phyloP scores from a whole-genome alignment of 2,329 filamentous ascomycete species.

The Talaromyces pinophilus region DNA sequence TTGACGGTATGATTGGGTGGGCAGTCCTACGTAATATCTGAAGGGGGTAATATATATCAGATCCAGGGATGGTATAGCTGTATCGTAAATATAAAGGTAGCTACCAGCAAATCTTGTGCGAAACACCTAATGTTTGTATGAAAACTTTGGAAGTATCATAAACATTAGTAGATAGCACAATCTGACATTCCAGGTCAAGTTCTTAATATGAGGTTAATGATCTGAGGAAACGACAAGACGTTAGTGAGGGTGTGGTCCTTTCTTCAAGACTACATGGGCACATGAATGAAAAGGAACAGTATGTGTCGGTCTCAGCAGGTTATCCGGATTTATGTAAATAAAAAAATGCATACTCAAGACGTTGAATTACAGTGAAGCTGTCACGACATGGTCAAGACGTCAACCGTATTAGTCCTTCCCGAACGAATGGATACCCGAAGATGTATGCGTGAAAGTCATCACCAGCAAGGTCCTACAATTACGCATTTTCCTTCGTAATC shows the following conservation, averaged over 20 bases:
- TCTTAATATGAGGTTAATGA: background rate
- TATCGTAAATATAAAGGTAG: no score
- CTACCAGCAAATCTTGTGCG: no score
- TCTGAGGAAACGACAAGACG: background rate
- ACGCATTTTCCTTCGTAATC: background rate
- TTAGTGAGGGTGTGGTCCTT: background rate
- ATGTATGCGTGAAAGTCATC: background rate
- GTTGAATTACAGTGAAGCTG: background rate
- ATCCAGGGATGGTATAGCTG: no score
- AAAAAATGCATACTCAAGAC: background rate
- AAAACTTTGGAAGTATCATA: no score
- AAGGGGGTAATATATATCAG: no score
- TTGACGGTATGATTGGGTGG: background rate
- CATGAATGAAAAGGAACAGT: background rate
- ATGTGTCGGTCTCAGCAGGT: background rate
- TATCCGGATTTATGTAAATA: background rate
- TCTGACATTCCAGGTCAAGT: background rate
- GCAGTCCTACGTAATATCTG: background rate
- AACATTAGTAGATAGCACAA: background rate
- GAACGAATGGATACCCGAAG: background rate
- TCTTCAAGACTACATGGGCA: background rate
- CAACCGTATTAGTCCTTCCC: background rate
- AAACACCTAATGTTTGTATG: no score
- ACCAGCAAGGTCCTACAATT: background rate
- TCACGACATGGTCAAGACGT: background rate